Base-by-base conservation (phyloP, 768 basidiomycete genomes). In the Psilocybe cubensis region DNA sequence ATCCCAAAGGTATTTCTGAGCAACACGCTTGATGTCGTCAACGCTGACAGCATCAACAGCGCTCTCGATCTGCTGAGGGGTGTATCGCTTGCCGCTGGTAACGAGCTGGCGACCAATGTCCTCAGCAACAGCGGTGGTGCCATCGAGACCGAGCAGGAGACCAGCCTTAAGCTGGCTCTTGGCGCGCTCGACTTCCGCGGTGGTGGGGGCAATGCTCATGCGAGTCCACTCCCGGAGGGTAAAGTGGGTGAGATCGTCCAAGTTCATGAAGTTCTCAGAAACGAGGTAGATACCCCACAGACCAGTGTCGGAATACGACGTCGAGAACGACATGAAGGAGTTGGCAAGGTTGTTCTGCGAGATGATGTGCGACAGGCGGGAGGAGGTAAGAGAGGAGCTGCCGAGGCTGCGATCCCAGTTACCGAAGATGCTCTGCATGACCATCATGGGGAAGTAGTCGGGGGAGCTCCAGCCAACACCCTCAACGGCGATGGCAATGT, bases 361-460 rank as follows among this genome's bases (percentile, higher is more conserved):
- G 67, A 98, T 83, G 73, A 94, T 90, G 74, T 96, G 91, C 23
- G 91, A 92, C 53, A 99, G 88, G 50, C 90, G 87, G 50, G 94
- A 97, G 58, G 92, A 94, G 61, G 96, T 86, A 52, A 97, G 81
- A 21, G 93, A 83, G 2, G 93, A 89, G 46, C 94, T 86, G 65
- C 96, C 97, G 66, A 98, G 87, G 45, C 91, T 92, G 65, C 97
- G 87, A 72, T 99, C 96, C 97, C 97, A 99, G 85, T 98, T 99
- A 61, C 97, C 97, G 76, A 98, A 90, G 76, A 98, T 93, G 67
- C 86, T 88, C 74, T 96, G 93, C 89, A 97, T 92, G 71, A 94
- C 95, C 78, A 98, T 87, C 96, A 99, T 96, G 59, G 96, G 94
- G 87, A 93, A 98, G 82, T 98, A 98, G 76, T 99, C 97, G 25